Evolutionary conservation across 306 rosid species (phyloP), one percentile per base, ranked within the genome.

Genomic region (Corylus avellana): DNA sequence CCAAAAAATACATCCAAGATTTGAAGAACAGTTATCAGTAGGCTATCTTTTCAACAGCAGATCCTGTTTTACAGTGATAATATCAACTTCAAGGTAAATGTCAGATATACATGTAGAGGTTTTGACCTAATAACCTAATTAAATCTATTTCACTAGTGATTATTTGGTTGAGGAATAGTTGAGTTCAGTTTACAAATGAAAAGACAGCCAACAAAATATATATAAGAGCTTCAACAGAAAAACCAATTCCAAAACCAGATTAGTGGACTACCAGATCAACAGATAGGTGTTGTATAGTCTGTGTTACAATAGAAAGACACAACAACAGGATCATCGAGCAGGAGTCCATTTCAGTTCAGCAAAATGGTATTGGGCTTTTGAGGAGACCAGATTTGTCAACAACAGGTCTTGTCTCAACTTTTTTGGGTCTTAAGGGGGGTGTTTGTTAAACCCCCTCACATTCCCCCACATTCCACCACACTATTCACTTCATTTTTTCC

Each of bases 1-100:
- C 5, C 25, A 35, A 64, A 64, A 64, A 64, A 48, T 64, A 64
- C 70, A 64, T 17, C 70, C 47, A 64, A 64, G 48, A 35, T 35
- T 64, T 64, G 70, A 64, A 35, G 47, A 64, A 64, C 70, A 35
- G 32, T 35, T 13, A 64, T 2, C 42, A 64, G 70, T 35, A 32
- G 68, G 47, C 39, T 5, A 32, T 13, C 70, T 29, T 64, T 17
- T 64, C 47, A 29, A 64, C n/a, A 64, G 70, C 48, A 64, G 44
- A 62, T 62, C 68, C n/a, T 62, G 12, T 29, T 62, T 29, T 32
- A 62, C 10, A 29, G n/a, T 62, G 35, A 29, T 32, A 62, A 29
- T 32, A 25, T 29, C 46, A 59, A 59, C 48, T 64, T 35, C 70
- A 64, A 64, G 22, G n/a, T 64, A 35, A 64, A 35, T 64, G 70